Evolutionary conservation across 2,329 filamentous ascomycete genomes (phyloP), one percentile per base, ranked within the genome.

Genomic region (Exophiala spinifera): DNA sequence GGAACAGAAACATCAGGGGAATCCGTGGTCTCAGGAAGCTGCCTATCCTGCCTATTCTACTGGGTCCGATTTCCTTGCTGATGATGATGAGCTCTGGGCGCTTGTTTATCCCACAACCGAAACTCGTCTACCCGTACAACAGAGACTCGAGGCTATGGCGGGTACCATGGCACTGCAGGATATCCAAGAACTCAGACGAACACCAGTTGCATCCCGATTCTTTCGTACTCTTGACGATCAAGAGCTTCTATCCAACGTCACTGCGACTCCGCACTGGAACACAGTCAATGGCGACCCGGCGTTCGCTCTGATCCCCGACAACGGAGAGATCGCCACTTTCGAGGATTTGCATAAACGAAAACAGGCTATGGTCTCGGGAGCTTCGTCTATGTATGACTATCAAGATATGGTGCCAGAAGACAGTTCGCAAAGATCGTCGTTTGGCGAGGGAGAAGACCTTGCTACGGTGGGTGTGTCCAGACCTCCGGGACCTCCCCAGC

Each of bases 101-200:
- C 52, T 51, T 25, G 47, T 43, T 11, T 55, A 39, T 36, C 23
- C 33, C 3, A 36, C 25, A 17, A 23, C 21, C n/a, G 37, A 33
- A 13, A 13, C 17, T 33, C 15, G 45, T 11, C 17, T 20, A 8
- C 46, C 45, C n/a, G 33, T 55, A 19, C 36, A 52, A 45, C 52
- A 48, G 43, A 50, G 46, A 45, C 23, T 51, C 4, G 48, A 55
- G 45, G 48, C 52, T 19, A 21, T 53, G 10, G 52, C 33, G 15
- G 39, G 49, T 2, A 49, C 39, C 20, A 52, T 55, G 44, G 45
- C 31, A 11, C 19, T 34, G 17, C 33, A 45, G 17, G 56, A 55
- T 15, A 23, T n/a, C 14, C 37, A 31, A 15, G 40, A 59, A 31
- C 19, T 31, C 5, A 33, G 46, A 8, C 51, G 15, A 13, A n/a